phyloP scores from a whole-genome alignment of 1,139 yeast species.

The Oligophagozyma castellii region DNA sequence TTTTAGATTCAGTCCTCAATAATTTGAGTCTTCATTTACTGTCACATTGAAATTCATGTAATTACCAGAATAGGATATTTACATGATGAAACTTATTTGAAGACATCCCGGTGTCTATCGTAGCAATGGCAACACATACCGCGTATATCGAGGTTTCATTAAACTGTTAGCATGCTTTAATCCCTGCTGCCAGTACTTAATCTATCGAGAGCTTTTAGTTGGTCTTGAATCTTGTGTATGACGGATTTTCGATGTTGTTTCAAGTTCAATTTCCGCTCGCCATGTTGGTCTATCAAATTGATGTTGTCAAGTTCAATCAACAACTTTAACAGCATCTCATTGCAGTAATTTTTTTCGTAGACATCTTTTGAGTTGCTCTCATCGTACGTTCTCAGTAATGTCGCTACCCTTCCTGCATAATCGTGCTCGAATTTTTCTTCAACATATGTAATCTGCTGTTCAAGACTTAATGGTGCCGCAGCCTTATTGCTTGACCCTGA shows the following conservation, averaged over 20 bases:
- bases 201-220: slow-evolving; percentile 50
- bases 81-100: too few species aligned
- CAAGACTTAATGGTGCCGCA: slow-evolving; percentile 13
- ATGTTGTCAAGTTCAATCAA: slow-evolving; percentile 53
- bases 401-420: slow-evolving; percentile 13
- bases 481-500: slow-evolving; percentile 3
- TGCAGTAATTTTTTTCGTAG: slow-evolving; percentile 44
- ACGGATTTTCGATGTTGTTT: slow-evolving; percentile 46
- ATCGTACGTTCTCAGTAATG: slow-evolving; percentile 13
- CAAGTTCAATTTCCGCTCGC: slow-evolving; percentile 31
- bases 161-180: too few species aligned
- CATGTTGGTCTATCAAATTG: slow-evolving; percentile 32
- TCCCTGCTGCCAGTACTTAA: too few species aligned
- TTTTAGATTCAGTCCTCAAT: too few species aligned
- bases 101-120: too few species aligned
- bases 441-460: slow-evolving; percentile 18
- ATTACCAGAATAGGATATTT: too few species aligned
- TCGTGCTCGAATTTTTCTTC: slow-evolving; percentile 16
- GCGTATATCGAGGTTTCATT: too few species aligned
- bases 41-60: too few species aligned
- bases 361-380: slow-evolving; percentile 25
- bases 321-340: slow-evolving; percentile 54
- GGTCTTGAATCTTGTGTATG: slow-evolving; percentile 46
- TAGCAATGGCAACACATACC: too few species aligned
- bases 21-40: too few species aligned